Conservation (phyloP, 306 rosid species). For the Chamaecrista fasciculata region DNA sequence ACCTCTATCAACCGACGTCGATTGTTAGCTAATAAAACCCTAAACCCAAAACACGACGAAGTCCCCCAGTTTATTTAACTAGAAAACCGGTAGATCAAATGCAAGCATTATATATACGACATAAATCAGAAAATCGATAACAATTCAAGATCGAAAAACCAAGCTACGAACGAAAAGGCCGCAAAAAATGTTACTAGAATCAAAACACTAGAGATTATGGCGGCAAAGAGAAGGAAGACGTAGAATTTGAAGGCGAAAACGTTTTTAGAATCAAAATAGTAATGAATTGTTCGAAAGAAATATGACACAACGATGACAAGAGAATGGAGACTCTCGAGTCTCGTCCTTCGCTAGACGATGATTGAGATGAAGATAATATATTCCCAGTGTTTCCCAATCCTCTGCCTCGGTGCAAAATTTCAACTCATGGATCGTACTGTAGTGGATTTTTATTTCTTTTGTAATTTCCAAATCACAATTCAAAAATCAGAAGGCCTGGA, state of each 20-base stretch:
- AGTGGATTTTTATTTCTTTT: no score
- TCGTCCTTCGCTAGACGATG: no score
- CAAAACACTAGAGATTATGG: no score
- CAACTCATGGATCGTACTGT: no score
- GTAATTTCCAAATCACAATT: no score
- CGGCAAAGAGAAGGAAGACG: no score
- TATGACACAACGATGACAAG: no score
- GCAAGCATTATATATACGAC: constrained; percentile 16
- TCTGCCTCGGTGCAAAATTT: no score
- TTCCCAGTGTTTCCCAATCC: no score
- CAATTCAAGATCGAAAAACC: constrained; percentile 9
- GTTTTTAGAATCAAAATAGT: constrained; percentile 27
- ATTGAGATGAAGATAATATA: no score
- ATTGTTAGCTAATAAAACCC: constrained; percentile 29
- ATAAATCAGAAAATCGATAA: constrained; percentile 18
- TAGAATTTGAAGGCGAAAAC: not conserved
- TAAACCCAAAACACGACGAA: constrained; percentile 34
- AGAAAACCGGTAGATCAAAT: not conserved
- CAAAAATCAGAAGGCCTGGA: no score
- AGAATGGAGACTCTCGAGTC: no score
- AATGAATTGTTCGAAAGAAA: not conserved
- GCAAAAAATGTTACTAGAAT: constrained; percentile 16
- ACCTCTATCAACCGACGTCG: constrained; percentile 13
- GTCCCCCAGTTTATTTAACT: not conserved
- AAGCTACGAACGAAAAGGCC: not conserved